Base-by-base conservation (phyloP, 768 basidiomycete species). In the Hortiboletus campestris region DNA sequence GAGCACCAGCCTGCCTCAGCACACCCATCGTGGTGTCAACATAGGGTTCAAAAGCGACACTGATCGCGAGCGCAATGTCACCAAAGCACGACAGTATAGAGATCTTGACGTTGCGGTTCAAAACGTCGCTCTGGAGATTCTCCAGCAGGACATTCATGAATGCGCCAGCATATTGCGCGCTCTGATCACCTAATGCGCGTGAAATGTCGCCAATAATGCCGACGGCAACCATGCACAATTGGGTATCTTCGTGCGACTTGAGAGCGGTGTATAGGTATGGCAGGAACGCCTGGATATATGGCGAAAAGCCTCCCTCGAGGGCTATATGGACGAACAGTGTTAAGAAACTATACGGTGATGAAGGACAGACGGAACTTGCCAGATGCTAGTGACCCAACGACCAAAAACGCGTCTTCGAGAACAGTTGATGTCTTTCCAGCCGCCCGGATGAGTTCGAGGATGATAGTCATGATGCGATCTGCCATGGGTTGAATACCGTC, bases 201-300 rank as follows among this genome's bases (percentile, higher is more conserved):
- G 94, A 92, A 51, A 98, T 85, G 64, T 99, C 97, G 9, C 94
- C 94, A 52, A 98, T 91, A 61, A 97, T 85, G 61, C 96, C 96
- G 45, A 98, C 91, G 16, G 94, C 94, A 51, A 98, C 93, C 8
- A 88, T 94, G 76, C 94, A 97, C 22, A 98, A 80, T 67, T 97
- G 94, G 40, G 92, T 91, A 73, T 98, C 97, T 70, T 98, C 95
- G 67, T 94, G 88, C 0, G 91, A 84, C 63, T 90, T 88, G 61
- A 99, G 85, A 19, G 96, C 96, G 19, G 89, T 83, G 73, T 88
- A 88, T 38, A 99, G 80, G 79, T 78, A 94, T 4, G 87, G 91
- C 29, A 95, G 72, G 80, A 96, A 94, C 2, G 91, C 86, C 14
- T 79, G 74, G 62, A 96, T 88, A 74, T 96, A 97, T 12, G 89